Evolutionary conservation across 495 filamentous ascomycete genomes (phyloP), one percentile per base, ranked within the genome.

Genomic region (Aspergillus heteromorphus): DNA sequence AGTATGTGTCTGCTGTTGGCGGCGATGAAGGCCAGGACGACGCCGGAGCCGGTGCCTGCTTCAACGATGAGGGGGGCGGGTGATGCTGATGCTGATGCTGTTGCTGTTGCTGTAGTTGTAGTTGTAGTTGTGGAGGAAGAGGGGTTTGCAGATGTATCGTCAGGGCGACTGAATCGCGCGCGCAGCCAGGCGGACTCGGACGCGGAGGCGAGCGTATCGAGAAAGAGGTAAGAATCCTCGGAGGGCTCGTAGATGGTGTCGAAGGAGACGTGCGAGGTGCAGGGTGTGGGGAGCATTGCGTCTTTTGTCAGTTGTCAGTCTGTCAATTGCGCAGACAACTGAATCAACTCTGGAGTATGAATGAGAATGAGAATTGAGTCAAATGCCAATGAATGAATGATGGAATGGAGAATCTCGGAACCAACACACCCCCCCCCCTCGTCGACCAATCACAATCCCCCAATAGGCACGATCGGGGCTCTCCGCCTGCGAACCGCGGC

Each of bases 211-310:
- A 98, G 77, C 0, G 91, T 93, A 74, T 98, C 93, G 21, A 98
- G 80, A 30, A 98, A 78, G n/a, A 98, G 82, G 66, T 86, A 97
- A 16, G 90, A 95, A 70, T 98, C 93, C 71, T 97, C 93, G 10
- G 92, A 85, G 40, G 93, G 93, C 65, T 95, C 89, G 72, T 98
- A 98, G 61, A 97, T 82, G 23, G 83, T 83, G 65, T 87, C 76
- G 69, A 89, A 91, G 52, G 87, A 81, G 52, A 97, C 87, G 73
- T 98, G 93, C 18, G 86, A 84, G 16, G 93, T 98, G 48, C 87
- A 87, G 1, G 93, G 93, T 10, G 92, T 98, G 8, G 91, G 91
- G 14, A 97, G 83, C 90, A 96, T 95, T 17, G 40, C 65, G 47
- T 17, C 6, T 31, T 23, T n/a, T 38, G 11, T 20, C 36, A 30